A percentile compares a stretch with the other conserved stretches of the same genome.
These are phyloP conservation scores for Tylopilus subfusipes DNA, from an alignment of 768 basidiomycete species.

Conservation along the genomic window DNA sequence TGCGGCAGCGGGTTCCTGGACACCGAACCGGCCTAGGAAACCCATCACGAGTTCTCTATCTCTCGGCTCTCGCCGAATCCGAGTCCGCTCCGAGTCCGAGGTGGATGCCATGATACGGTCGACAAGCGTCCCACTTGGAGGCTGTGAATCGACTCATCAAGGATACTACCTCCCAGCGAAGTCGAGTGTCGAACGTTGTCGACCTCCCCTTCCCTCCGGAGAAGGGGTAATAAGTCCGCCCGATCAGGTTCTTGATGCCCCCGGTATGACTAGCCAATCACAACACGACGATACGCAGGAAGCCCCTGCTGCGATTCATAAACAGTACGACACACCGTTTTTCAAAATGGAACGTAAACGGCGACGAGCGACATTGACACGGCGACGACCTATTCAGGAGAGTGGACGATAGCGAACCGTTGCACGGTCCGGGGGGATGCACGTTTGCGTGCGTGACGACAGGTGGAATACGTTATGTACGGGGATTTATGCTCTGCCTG, in stretches of 20 bases:
- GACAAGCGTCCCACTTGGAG: background rate
- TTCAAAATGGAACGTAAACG: background rate
- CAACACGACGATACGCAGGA: background rate
- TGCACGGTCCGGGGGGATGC: background rate
- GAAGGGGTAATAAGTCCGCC: too few species aligned
- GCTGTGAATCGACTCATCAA: background rate
- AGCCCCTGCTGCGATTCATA: background rate
- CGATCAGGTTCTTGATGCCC: too few species aligned
- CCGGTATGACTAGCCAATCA: slow-evolving; percentile 4
- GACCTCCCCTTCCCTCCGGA: background rate
- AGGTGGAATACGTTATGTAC: background rate
- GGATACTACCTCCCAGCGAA: too few species aligned
- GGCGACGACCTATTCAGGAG: background rate
- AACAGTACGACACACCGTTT: background rate
- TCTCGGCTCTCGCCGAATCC: too few species aligned
- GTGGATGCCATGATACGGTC: too few species aligned
- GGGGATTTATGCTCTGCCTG: background rate
- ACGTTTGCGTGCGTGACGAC: background rate
- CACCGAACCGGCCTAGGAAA: too few species aligned
- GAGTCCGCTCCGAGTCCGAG: too few species aligned
- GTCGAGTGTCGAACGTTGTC: too few species aligned
- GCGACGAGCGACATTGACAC: background rate
- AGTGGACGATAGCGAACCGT: background rate
- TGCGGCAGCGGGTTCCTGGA: too few species aligned
- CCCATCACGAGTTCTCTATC: too few species aligned